These are phyloP conservation scores for Penicillium lagena DNA, from an alignment of 495 filamentous ascomycete genomes.

Conservation along the genomic window DNA sequence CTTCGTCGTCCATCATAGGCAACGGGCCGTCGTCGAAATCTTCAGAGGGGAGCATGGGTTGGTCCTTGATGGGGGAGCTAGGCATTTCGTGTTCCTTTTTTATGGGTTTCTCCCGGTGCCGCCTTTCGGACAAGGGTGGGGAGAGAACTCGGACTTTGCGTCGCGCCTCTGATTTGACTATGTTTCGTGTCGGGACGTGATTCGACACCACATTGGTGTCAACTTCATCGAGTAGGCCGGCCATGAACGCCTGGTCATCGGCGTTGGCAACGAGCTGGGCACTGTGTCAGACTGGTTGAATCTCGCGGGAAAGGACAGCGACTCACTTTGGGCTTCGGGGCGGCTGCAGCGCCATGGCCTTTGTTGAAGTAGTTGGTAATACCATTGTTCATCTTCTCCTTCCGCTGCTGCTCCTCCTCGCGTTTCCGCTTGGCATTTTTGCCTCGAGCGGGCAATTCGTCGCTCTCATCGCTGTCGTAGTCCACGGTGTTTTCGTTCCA, in stretches of 20 bases:
- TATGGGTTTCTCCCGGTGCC: slow-evolving; percentile 36
- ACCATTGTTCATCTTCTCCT: slow-evolving; percentile 80
- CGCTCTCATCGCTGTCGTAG: slow-evolving; percentile 61
- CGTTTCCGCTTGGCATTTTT: slow-evolving; percentile 80
- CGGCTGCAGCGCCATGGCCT: slow-evolving; percentile 51
- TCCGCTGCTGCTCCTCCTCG: slow-evolving; percentile 80
- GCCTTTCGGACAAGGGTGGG: slow-evolving; percentile 52
- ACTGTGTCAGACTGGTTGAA: slow-evolving; percentile 1
- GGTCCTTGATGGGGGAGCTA: slow-evolving; percentile 21
- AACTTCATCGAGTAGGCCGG: slow-evolving; percentile 78
- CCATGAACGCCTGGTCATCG: slow-evolving; percentile 82
- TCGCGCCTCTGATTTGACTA: slow-evolving; percentile 65
- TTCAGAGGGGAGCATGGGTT: slow-evolving; percentile 29
- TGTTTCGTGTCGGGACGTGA: slow-evolving; percentile 47
- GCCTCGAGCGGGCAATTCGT: slow-evolving; percentile 56
- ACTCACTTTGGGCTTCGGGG: slow-evolving; percentile 73
- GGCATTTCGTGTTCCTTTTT: slow-evolving; percentile 36
- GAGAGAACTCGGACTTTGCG: slow-evolving; percentile 76
- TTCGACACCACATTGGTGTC: slow-evolving; percentile 70
- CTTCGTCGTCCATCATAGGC: slow-evolving; percentile 44
- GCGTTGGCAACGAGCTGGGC: slow-evolving; percentile 53
- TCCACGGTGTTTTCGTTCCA: slow-evolving; percentile 64
- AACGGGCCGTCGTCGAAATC: slow-evolving; percentile 52
- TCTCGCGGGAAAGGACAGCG: not conserved
- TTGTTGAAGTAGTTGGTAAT: slow-evolving; percentile 92